Conservation (phyloP, 2,329 filamentous ascomycete species). For the Nemania diffusa region DNA sequence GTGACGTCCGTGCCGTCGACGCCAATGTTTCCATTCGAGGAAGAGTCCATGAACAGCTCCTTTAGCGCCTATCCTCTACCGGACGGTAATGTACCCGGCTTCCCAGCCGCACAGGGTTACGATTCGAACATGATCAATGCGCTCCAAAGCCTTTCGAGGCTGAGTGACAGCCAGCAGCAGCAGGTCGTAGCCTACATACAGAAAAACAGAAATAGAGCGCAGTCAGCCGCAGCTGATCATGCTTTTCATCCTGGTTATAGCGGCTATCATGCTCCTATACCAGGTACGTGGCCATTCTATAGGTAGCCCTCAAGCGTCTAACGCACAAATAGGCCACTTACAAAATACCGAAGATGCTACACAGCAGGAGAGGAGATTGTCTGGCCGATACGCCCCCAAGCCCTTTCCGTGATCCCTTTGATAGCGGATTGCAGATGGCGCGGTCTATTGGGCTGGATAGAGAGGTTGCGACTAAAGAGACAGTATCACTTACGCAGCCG, state of each 20-base stretch:
- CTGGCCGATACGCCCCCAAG: slow-evolving; percentile 3
- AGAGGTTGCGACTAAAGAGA: not conserved
- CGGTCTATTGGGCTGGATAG: too few relatives aligned
- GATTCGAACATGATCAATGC: slow-evolving; percentile 40
- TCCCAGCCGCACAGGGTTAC: slow-evolving; percentile 26
- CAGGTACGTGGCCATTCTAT: slow-evolving; percentile 22
- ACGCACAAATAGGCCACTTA: slow-evolving; percentile 10
- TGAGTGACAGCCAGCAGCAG: slow-evolving; percentile 42
- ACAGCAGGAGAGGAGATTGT: slow-evolving; percentile 30
- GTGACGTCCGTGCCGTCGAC: slow-evolving; percentile 38
- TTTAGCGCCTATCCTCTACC: slow-evolving; percentile 30
- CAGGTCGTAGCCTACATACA: slow-evolving; percentile 41
- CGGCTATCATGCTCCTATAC: slow-evolving; percentile 25
- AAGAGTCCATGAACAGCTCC: slow-evolving; percentile 18
- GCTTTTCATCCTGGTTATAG: slow-evolving; percentile 36
- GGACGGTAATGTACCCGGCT: slow-evolving; percentile 23
- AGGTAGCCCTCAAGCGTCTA: slow-evolving; percentile 5
- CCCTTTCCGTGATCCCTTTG: not conserved
- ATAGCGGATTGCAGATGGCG: not conserved
- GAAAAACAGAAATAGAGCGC: slow-evolving; percentile 37
- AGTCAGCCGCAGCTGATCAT: slow-evolving; percentile 31
- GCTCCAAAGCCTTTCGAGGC: slow-evolving; percentile 41
- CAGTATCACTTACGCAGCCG: not conserved
- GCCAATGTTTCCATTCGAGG: slow-evolving; percentile 37
- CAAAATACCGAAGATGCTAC: not conserved